Percentiles rank a stretch among this genome's conserved stretches.
phyloP scores from a whole-genome alignment of 2,329 filamentous ascomycete genomes.

The Colletotrichum sp. region DNA sequence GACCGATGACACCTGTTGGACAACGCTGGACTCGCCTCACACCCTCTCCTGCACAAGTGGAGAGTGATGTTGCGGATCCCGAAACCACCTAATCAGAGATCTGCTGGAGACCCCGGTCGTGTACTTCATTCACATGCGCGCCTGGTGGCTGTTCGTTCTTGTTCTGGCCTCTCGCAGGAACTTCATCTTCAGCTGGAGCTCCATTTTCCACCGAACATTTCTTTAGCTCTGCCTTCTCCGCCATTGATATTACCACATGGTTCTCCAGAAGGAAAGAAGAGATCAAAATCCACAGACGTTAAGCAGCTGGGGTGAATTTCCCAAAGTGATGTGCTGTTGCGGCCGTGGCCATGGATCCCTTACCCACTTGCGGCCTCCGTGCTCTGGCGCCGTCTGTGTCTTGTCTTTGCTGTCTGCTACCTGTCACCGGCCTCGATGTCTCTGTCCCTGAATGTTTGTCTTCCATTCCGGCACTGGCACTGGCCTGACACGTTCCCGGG shows the following conservation, averaged over 20 bases:
- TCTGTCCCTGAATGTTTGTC: neutral
- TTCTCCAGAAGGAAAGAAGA: neutral
- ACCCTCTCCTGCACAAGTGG: neutral
- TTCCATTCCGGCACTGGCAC: neutral
- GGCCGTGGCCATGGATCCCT: slow-evolving; percentile 9
- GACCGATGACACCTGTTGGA: neutral
- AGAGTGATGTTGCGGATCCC: neutral
- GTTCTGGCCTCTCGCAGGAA: neutral
- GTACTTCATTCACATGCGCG: neutral
- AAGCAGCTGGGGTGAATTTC: neutral
- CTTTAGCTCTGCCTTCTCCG: neutral
- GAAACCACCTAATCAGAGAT: slow-evolving; percentile 6
- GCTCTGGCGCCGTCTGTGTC: neutral
- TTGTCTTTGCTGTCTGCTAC: neutral
- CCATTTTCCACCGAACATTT: neutral
- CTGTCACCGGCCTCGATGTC: neutral
- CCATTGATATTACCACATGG: neutral
- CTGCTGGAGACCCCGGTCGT: neutral
- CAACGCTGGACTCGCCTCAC: neutral
- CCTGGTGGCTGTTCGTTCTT: neutral
- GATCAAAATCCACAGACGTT: neutral
- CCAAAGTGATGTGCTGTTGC: neutral
- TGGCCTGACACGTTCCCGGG: neutral
- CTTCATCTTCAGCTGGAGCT: neutral
- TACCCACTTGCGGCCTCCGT: neutral